Conservation (phyloP, 331 rosid species). For the Phaseolus coccineus region DNA sequence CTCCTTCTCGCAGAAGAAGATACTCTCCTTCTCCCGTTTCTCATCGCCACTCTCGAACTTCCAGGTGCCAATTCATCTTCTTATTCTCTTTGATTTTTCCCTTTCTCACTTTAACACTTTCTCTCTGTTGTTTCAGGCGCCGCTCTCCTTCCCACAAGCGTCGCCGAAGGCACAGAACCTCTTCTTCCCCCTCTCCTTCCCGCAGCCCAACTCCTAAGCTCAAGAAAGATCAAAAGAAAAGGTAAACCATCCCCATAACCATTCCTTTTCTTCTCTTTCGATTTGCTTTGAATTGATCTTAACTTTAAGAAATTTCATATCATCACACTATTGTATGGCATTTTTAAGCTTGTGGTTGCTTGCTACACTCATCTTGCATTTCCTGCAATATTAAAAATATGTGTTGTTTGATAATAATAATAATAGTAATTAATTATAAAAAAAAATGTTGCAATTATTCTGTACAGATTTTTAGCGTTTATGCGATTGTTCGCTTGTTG, state of each 20-base stretch:
- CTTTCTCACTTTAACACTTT: background rate
- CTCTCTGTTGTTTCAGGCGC: background rate
- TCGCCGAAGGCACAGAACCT: conserved; percentile 59
- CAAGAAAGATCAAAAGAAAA: conserved; percentile 64
- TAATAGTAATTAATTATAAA: background rate
- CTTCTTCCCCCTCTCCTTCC: conserved; percentile 63
- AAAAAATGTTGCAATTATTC: background rate
- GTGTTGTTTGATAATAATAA: background rate
- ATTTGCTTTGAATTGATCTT: background rate
- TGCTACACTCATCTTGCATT: background rate
- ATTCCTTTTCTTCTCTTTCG: background rate
- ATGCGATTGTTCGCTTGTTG: background rate
- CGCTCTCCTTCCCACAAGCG: conserved; percentile 37
- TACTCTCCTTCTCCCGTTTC: conserved; percentile 58
- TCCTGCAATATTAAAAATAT: too few species aligned
- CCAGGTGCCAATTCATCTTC: background rate
- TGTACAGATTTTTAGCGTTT: background rate
- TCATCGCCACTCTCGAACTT: conserved; percentile 48
- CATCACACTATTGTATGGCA: background rate
- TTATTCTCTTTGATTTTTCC: background rate
- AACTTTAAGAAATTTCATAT: background rate
- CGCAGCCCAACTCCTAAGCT: conserved; percentile 63
- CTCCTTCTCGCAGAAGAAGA: conserved; percentile 64
- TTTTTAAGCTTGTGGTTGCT: background rate
- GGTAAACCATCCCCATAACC: conserved; percentile 39